Conservation (phyloP, 2,329 filamentous ascomycete species). For the Pseudopyricularia javanii region DNA sequence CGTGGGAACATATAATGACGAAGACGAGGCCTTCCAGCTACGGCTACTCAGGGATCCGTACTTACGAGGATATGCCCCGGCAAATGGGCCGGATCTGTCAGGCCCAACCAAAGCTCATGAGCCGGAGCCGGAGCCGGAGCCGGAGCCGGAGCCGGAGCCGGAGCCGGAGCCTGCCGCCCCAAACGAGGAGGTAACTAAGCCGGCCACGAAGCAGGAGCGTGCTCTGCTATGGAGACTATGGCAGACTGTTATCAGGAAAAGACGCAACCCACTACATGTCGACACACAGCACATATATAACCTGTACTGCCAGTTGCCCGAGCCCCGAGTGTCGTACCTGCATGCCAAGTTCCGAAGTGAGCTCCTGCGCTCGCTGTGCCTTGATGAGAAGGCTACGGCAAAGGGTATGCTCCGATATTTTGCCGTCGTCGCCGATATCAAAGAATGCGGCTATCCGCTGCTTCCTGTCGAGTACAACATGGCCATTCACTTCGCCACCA, state of each 20-base stretch:
- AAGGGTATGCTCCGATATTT: conserved; percentile 71
- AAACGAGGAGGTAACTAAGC: conserved; percentile 22
- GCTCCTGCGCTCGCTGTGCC: conserved; percentile 56
- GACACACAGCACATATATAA: conserved; percentile 33
- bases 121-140: no score
- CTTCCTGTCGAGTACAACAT: conserved; percentile 66
- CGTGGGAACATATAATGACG: conserved; percentile 35
- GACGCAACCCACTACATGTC: conserved; percentile 20
- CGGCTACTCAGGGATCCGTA: conserved; percentile 40
- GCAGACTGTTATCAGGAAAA: conserved; percentile 7
- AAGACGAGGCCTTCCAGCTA: conserved; percentile 37
- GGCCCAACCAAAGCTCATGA: conserved; percentile 40
- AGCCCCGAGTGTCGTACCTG: conserved; percentile 38
- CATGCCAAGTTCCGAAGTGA: conserved; percentile 35
- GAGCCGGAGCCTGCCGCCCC: conserved; percentile 34
- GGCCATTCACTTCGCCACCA: conserved; percentile 67
- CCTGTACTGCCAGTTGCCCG: conserved; percentile 35
- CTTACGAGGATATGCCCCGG: conserved; percentile 37
- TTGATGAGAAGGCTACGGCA: conserved; percentile 43
- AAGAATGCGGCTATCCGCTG: conserved; percentile 58
- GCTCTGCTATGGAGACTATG: conserved; percentile 23
- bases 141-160: no score
- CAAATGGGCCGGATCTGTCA: conserved; percentile 32
- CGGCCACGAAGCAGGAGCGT: conserved; percentile 21
- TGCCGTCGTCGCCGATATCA: conserved; percentile 71